Base-by-base conservation (phyloP, 805 yeast genomes). In the Hanseniaspora pseudoguilliermondii region DNA sequence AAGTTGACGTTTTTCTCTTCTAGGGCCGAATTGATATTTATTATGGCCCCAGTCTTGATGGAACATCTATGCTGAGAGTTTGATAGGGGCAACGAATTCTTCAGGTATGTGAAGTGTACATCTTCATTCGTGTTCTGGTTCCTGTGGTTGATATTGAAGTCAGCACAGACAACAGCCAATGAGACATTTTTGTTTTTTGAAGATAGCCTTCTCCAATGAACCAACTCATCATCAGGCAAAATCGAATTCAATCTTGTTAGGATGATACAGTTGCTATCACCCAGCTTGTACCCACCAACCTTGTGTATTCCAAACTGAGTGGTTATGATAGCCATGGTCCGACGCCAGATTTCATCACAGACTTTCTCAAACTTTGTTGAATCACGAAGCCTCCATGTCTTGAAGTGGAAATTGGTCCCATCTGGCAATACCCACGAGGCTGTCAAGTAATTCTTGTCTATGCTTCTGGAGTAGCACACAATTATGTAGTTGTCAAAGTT, bases 381-480 rank as follows among this genome's bases (percentile, higher is more conserved):
- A 55, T 61, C 62, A 54, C 70, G 69, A 65, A 64, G 75, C 61
- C 74, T 75, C 90, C 91, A 85, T 0, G 88, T 76, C 60, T 80
- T 82, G 0, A 82, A 76, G 47, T 73, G 75, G 18, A 82, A 77
- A 13, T 79, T 74, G 3, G 73, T 72, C 0, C 96, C 96, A 65
- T 77, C 76, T 49, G 90, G 91, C 63, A 91, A 96, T 0, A 93
- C 75, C 95, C 97, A 88, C 0, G 95, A 83, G 0, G 87, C 95
- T 23, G 82, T 80, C 46, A 88, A 75, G 96, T 96, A 91, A 55
- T 79, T 80, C 58, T 81, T 81, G 66, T 90, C 95, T 3, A 78
- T 73, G 0, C 95, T 84, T 53, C 95, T 68, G 34, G 88, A 87
- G 63, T 90, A 91, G 0, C 95, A 88, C 11, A 93, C 74, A 65